phyloP scores from a whole-genome alignment of 2,329 filamentous ascomycete genomes.

The Fusarium transvaalense region DNA sequence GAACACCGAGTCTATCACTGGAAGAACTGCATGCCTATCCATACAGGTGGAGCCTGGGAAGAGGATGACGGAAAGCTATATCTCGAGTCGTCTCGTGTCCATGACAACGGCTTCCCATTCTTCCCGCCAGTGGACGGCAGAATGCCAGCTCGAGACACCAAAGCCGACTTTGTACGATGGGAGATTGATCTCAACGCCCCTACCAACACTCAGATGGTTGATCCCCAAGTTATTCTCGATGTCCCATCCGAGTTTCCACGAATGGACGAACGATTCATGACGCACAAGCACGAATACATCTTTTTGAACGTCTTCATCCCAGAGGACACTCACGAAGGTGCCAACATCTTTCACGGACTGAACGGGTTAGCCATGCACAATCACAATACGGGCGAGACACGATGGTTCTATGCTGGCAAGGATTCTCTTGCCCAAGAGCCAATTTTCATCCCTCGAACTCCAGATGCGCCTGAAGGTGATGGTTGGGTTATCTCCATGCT shows the following conservation, averaged over 20 bases:
- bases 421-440: conserved; percentile 22
- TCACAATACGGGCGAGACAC: conserved; percentile 4
- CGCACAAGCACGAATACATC: background rate
- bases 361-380: conserved; percentile 24
- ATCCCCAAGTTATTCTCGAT: conserved; percentile 12
- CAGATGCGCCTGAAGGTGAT: conserved; percentile 17
- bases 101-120: conserved; percentile 32
- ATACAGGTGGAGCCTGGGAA: conserved; percentile 30
- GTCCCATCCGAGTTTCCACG: conserved; percentile 10
- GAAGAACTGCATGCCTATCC: conserved; percentile 30
- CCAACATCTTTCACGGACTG: conserved; percentile 15
- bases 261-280: conserved; percentile 29
- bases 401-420: conserved; percentile 24
- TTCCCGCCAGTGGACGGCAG: conserved; percentile 15
- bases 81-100: conserved; percentile 26
- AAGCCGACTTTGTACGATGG: conserved; percentile 30
- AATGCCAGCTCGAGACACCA: background rate
- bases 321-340: background rate
- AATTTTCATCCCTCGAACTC: conserved; percentile 18
- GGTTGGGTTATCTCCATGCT: conserved; percentile 21
- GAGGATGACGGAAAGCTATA: conserved; percentile 12
- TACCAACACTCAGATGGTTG: background rate
- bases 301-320: conserved; percentile 27
- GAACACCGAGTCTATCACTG: conserved; percentile 23
- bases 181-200: conserved; percentile 28